Conservation (phyloP, 2,329 filamentous ascomycete species). For the Balansia obtecta region DNA sequence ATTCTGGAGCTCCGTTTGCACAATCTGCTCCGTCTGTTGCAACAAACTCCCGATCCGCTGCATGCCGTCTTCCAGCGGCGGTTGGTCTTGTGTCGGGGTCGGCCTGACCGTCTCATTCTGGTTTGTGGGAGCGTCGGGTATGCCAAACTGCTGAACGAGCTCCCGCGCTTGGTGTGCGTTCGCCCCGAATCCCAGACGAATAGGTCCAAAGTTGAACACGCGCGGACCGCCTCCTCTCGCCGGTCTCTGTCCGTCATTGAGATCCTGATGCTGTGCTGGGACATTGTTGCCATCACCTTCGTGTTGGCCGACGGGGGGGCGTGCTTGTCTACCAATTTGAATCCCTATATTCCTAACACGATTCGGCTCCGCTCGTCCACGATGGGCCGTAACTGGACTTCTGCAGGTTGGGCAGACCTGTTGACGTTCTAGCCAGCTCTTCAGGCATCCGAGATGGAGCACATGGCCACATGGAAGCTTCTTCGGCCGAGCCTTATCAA, state of each 20-base stretch:
- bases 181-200: conserved; percentile 67
- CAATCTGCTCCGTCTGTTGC: conserved; percentile 52
- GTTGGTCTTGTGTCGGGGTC: conserved; percentile 9
- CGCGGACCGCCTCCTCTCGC: conserved; percentile 32
- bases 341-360: conserved; percentile 19
- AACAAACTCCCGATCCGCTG: conserved; percentile 46
- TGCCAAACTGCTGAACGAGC: conserved; percentile 50
- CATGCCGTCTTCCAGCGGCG: conserved; percentile 17
- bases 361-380: conserved; percentile 15
- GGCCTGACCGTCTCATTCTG: conserved; percentile 12
- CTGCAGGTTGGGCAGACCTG: conserved; percentile 95
- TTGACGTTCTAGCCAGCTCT: conserved; percentile 94
- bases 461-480: conserved; percentile 96
- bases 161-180: conserved; percentile 54
- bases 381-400: conserved; percentile 48
- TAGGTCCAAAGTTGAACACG: conserved; percentile 61
- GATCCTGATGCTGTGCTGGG: conserved; percentile 6
- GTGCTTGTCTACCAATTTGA: conserved; percentile 15
- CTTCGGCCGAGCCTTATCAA: conserved; percentile 81
- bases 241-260: conserved; percentile 10
- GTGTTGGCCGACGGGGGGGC: conserved; percentile 7
- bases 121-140: conserved; percentile 20
- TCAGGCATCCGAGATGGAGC: conserved; percentile 83
- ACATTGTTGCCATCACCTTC: conserved; percentile 6
- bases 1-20: conserved; percentile 53